Base-by-base conservation (phyloP, 352 stramenopile species). In the Phytophthora kernoviae region DNA sequence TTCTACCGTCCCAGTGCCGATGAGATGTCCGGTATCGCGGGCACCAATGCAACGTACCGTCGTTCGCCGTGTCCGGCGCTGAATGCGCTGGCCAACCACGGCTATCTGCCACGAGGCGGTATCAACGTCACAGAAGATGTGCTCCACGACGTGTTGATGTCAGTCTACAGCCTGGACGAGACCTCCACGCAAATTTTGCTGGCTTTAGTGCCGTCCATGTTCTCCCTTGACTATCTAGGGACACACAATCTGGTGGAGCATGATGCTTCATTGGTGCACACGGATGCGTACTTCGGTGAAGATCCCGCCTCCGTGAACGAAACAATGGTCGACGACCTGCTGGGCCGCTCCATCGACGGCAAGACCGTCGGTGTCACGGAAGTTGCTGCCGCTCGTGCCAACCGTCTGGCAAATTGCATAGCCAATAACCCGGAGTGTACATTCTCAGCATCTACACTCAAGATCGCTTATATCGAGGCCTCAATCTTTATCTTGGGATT, bases 21-120 rank as follows among this genome's bases (percentile, higher is more conserved):
- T 24, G 44, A 50, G 57, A 15, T 76, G 14, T 81, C 73, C 12
- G 73, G 73, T 14, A 43, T 65, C 9, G 52, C 65, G 20, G 44
- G 32, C 30, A 51, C 47, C 45, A 55, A 55, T 27, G 62, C 33
- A 3, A 49, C 55, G 4, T 84, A 68, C 59, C 64, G 61, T 17
- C 70, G 74, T 17, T 75, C 58, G 11, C 78, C 78, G n/a, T 88
- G 78, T 45, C 78, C 78, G 0, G 67, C 48, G 20, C 62, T 88
- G 48, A 88, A 88, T 50, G 59, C 75, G 21, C 57, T 88, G 11
- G 73, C 75, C 22, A 88, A 88, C 67, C 75, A 88, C 63, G 75
- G 71, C 27, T 73, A 81, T 54, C 33, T 88, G 8, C 73, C 75
- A 11, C 76, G 76, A 12, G 67, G 73, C 37, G 73, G 75, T 46